Conservation (phyloP, 2,329 filamentous ascomycete species). For the Diaporthe aspalathi region DNA sequence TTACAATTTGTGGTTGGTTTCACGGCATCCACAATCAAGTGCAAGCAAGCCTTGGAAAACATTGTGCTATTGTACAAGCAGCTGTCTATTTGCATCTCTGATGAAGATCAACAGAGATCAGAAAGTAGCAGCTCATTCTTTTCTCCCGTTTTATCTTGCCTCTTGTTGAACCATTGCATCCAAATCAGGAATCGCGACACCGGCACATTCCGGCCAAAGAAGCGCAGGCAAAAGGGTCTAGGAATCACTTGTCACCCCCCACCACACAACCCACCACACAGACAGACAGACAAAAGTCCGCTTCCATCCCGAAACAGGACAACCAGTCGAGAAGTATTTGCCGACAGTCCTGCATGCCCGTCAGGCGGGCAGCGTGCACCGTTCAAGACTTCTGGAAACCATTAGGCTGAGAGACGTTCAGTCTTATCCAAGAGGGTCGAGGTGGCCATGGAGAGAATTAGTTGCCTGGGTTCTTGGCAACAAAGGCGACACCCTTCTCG, state of each 20-base stretch:
- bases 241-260: not conserved
- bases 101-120: slow-evolving; percentile 26
- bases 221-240: slow-evolving; percentile 2
- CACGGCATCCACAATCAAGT: not conserved
- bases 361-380: not conserved
- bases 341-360: slow-evolving; percentile 2
- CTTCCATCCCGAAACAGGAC: not conserved
- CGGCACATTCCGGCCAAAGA: slow-evolving; percentile 18
- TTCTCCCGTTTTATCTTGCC: slow-evolving; percentile 25
- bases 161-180: slow-evolving; percentile 14
- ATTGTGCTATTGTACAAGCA: slow-evolving; percentile 31
- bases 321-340: not conserved
- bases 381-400: not conserved
- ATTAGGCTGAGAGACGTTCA: not conserved
- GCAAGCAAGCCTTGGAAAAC: not conserved
- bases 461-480: slow-evolving; percentile 69
- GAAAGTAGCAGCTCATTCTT: slow-evolving; percentile 28
- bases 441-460: slow-evolving; percentile 49
- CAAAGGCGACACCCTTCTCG: slow-evolving; percentile 81
- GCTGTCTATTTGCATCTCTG: slow-evolving; percentile 34
- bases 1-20: no score
- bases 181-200: slow-evolving; percentile 13
- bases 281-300: not conserved
- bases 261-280: not conserved
- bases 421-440: not conserved